Evolutionary conservation across 257 asterid genomes (phyloP), one percentile per base, ranked within the genome.

Genomic region (Eustoma russellianum): DNA sequence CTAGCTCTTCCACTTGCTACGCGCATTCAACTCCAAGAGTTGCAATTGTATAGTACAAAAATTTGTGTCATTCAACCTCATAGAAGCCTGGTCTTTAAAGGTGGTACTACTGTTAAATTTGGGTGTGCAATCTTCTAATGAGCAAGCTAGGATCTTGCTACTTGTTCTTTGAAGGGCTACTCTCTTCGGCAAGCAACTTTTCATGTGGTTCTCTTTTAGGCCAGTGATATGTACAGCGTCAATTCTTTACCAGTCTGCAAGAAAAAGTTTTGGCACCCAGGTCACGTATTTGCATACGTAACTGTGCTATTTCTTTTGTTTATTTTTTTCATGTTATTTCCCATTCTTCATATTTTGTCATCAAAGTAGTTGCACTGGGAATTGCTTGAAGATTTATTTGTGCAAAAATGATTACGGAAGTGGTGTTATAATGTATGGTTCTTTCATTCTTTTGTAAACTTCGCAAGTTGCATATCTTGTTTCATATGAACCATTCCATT

Each of bases 221-320:
- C 61, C 69, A 38, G 56, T 72, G 75, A 56, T 65, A 58, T 91
- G 96, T 84, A 82, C 89, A 82, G 95, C 78, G 77, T 77, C 78
- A 46, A 64, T 71, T 68, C 74, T 71, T 81, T 75, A 65, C 79
- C 70, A 79, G 75, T 73, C 82, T 80, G 93, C 83, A 79, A 83
- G 94, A 75, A 90, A 85, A 64, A 86, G 86, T 90, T 90, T 90
- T 90, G 94, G 86, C 83, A 90, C 94, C 70, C 78, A 77, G 90
- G 30, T 24, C 61, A 52, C 66, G 52, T 53, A 55, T 63, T 61
- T 16, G 66, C 67, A 71, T 52, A 63, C 74, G 30, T 60, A 65
- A 82, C 46, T 72, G 65, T 68, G 75, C 66, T 15, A 33, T 28
- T 55, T 34, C 63, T 64, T 24, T 53, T 56, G 48, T 70, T 69